Conservation (phyloP, 768 basidiomycete species). For the Daedaleopsis nitida region DNA sequence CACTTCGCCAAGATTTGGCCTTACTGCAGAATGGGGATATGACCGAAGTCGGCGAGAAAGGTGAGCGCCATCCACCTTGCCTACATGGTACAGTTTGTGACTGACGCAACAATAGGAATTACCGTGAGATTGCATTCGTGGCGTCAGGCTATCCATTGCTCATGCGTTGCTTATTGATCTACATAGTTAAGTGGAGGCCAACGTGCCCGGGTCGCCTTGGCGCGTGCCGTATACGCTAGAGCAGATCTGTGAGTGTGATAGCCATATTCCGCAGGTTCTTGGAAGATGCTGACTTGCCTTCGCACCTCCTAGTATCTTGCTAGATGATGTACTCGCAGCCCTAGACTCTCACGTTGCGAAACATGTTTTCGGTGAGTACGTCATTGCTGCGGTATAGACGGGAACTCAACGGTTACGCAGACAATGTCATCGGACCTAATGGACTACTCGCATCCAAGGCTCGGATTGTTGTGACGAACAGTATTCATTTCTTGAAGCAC, state of each 20-base stretch:
- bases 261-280: too few relatives aligned
- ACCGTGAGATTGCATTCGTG: constrained; percentile 48
- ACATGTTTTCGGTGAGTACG: constrained; percentile 70
- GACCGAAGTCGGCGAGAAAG: constrained; percentile 87
- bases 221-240: constrained; percentile 87
- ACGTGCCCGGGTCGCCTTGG: constrained; percentile 79
- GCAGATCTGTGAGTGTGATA: constrained; percentile 71
- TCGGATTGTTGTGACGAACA: constrained; percentile 84
- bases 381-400: background rate
- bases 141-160: background rate
- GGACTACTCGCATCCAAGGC: constrained; percentile 85
- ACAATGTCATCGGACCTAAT: constrained; percentile 83
- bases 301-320: constrained; percentile 52
- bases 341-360: constrained; percentile 88
- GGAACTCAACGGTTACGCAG: constrained; percentile 37
- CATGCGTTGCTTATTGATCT: background rate
- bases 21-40: constrained; percentile 81
- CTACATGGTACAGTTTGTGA: background rate
- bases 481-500: constrained; percentile 77
- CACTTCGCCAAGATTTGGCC: constrained; percentile 77
- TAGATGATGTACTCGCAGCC: constrained; percentile 90
- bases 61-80: constrained; percentile 34
- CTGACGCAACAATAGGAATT: constrained; percentile 42
- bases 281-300: background rate
- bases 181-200: constrained; percentile 78